Conservation (phyloP, 768 basidiomycete genomes). For the Leccinum barrowsii region DNA sequence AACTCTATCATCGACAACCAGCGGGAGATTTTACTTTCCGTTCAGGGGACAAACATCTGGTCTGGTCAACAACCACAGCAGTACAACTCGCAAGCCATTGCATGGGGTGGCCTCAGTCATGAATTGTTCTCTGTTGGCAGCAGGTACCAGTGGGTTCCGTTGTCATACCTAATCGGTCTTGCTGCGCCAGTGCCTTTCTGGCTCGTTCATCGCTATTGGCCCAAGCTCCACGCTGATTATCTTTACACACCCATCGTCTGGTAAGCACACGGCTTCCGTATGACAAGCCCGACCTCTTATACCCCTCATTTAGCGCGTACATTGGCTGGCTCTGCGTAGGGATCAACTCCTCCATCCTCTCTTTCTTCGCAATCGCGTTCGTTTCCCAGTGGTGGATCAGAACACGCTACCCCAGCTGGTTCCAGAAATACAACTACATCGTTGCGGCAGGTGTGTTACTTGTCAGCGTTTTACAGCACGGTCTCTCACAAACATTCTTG, state of each 20-base stretch:
- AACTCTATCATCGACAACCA: conserved; percentile 53
- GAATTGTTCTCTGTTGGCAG: conserved; percentile 31
- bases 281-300: not conserved
- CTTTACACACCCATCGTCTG: conserved; percentile 31
- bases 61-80: conserved; percentile 30
- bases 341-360: conserved; percentile 26
- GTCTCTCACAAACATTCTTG: not conserved
- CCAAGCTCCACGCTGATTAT: conserved; percentile 26
- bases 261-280: conserved; percentile 11
- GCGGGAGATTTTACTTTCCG: conserved; percentile 46
- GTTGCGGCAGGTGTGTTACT: conserved; percentile 37
- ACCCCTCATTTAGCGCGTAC: conserved; percentile 6
- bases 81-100: conserved; percentile 34
- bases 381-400: conserved; percentile 38
- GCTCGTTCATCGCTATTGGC: conserved; percentile 35
- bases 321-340: conserved; percentile 22
- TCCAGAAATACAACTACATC: conserved; percentile 37
- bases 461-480: not conserved
- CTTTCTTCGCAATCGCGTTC: conserved; percentile 26
- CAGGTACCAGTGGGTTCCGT: conserved; percentile 40
- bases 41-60: conserved; percentile 47
- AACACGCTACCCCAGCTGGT: conserved; percentile 35
- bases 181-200: conserved; percentile 40
- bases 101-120: conserved; percentile 38
- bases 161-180: conserved; percentile 34